Base-by-base conservation (phyloP, 257 asterid genomes). In the Asclepias syriaca region DNA sequence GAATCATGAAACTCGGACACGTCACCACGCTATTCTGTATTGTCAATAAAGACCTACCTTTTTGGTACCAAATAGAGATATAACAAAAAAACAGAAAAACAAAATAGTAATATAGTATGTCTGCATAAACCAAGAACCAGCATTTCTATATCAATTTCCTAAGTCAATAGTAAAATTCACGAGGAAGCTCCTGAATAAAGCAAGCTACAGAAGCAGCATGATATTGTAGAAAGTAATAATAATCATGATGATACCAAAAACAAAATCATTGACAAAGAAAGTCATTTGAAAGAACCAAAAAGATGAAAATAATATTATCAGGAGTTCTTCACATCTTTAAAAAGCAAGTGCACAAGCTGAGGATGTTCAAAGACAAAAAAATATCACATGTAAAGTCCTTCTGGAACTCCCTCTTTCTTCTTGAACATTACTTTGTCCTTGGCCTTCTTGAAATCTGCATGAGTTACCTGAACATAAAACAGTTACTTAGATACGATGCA, bases 351-450 rank as follows among this genome's bases (percentile, higher is more conserved):
- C 37, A 58, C 39, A 8, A 56, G 14, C 29, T 16, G 32, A 55
- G 9, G 32, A 8, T 21, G 24, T 55, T 55, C 29, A 55, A 5
- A 12, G 24, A 24, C 27, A 5, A 6, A 64, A 12, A 0, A 49
- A 72, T 69, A 75, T 81, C 72, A 85, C 85, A 85, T 85, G 71
- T 85, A 85, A 53, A 85, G 86, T 54, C 89, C 89, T 65, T 82
- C 89, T 0, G 89, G 86, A 29, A 85, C 89, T 37, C 89, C 86
- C 72, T 85, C 89, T 65, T 85, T 85, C 81, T 82, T 82, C 82
- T 85, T 85, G 72, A 85, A 85, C 89, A 85, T 85, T 18, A 85
- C 89, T 75, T 85, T 85, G 77, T 85, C 89, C 46, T 85, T 85
- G 0, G 89, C 87, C 79, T 84, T 84, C 82, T 84, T 84, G 83